These are phyloP conservation scores for Elsinoe australis DNA, from an alignment of 2,329 filamentous ascomycete genomes.

Conservation along the genomic window DNA sequence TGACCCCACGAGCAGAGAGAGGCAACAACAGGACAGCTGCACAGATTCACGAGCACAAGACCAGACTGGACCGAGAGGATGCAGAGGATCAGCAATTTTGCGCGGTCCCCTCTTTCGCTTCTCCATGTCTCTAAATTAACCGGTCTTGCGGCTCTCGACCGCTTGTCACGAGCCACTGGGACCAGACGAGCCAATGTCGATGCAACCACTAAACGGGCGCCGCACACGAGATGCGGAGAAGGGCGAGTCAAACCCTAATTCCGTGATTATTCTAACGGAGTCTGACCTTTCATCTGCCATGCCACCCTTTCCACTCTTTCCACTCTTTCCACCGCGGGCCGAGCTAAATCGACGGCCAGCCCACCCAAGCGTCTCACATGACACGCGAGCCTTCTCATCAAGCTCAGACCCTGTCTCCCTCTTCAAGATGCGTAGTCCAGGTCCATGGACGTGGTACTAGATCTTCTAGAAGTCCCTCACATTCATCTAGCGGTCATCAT, in stretches of 20 bases:
- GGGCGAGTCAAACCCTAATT: constrained; percentile 3
- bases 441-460: background rate
- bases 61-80: too few species aligned
- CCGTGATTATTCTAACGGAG: too few species aligned
- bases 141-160: background rate
- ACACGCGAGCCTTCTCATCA: background rate
- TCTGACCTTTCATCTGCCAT: too few species aligned
- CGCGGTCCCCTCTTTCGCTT: constrained; percentile 13
- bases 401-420: too few species aligned
- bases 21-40: too few species aligned
- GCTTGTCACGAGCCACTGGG: too few species aligned
- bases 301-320: too few species aligned
- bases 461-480: background rate
- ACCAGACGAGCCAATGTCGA: too few species aligned
- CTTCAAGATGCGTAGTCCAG: background rate
- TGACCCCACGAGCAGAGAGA: background rate
- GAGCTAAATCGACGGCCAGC: too few species aligned
- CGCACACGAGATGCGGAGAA: constrained; percentile 5
- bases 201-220: too few species aligned
- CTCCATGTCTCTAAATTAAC: constrained; percentile 14
- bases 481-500: too few species aligned
- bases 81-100: constrained; percentile 12
- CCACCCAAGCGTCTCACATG: too few species aligned
- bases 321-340: constrained; percentile 5
- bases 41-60: background rate